Evolutionary conservation across 2,329 filamentous ascomycete species (phyloP), one percentile per base, ranked within the genome.

Genomic region (Xylariales sp.): DNA sequence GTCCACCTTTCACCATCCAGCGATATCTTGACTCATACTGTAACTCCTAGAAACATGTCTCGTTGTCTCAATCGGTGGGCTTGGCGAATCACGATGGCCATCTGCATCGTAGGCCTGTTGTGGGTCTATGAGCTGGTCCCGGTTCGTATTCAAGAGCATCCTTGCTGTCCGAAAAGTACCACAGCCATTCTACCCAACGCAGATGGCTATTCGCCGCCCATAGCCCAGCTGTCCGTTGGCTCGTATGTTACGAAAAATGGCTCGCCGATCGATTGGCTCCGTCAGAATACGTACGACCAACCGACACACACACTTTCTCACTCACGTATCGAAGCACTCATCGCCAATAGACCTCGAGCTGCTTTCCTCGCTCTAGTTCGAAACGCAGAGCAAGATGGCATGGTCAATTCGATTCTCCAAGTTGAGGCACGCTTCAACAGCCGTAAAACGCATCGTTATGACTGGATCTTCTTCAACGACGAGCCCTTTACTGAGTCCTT

Each of bases 391-490:
- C 62, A 88, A 10, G 62, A 75, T 5, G 78, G 80, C 6, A 75
- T 89, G 58, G 65, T 88, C 10, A 71, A 76, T 51, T 84, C 81
- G 24, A 88, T 94, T 70, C 64, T 64, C 21, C 84, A 94, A 55
- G 65, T 89, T 34, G 85, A 89, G 60, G 68, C 76, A 42, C 84
- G 82, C 8, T 94, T 87, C 82, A 94, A 94, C 57, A 67, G 70
- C 56, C 88, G 87, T 49, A 85, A 39, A n/a, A 58, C 48, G 6
- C 57, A 88, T 69, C 84, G 85, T 54, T 94, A 94, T 57, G 85
- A 88, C 32, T 94, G 88, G 84, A 83, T 86, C 31, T 91, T 94
- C 66, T 88, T 93, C 73, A 93, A 90, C 62, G 81, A 88, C 53
- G 77, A 83, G 39, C 80, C 82, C 4, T 89, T 94, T 58, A 82